phyloP scores from a whole-genome alignment of 257 asterid genomes.

The Verbena officinalis region DNA sequence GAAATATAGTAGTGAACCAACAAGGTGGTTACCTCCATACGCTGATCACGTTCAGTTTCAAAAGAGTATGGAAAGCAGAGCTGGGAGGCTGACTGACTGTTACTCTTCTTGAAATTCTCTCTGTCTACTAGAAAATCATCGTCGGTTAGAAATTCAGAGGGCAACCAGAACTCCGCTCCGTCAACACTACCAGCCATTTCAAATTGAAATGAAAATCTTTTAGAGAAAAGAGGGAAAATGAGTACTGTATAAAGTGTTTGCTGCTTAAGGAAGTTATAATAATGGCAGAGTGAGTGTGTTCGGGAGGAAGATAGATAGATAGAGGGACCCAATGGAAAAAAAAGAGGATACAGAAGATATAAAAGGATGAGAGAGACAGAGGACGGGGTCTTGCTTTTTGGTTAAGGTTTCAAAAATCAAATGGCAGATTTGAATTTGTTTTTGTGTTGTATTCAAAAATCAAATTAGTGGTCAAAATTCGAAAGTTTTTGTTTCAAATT shows the following conservation, averaged over 20 bases:
- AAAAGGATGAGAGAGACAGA: too few relatives aligned
- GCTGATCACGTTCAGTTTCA: slow-evolving; percentile 35
- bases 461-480: background rate
- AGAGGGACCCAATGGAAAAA: background rate
- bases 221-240: background rate
- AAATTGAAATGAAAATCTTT: background rate
- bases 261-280: slow-evolving; percentile 57
- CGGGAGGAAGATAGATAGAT: slow-evolving; percentile 8
- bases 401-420: slow-evolving; percentile 44
- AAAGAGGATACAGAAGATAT: too few relatives aligned
- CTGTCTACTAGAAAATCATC: slow-evolving; percentile 56
- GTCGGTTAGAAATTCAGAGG: slow-evolving; percentile 58
- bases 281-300: slow-evolving; percentile 34
- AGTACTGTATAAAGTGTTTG: slow-evolving; percentile 32
- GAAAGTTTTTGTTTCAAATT: too few relatives aligned
- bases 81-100: slow-evolving; percentile 21
- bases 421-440: slow-evolving; percentile 1
- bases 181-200: slow-evolving; percentile 47
- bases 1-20: background rate
- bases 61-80: slow-evolving; percentile 46
- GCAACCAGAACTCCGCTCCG: slow-evolving; percentile 62
- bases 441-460: background rate
- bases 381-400: slow-evolving; percentile 47
- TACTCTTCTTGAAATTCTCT: slow-evolving; percentile 22
- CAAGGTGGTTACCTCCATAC: slow-evolving; percentile 32